Conservation (phyloP, 2,329 filamentous ascomycete genomes). For the Fonsecaea multimorphosa region DNA sequence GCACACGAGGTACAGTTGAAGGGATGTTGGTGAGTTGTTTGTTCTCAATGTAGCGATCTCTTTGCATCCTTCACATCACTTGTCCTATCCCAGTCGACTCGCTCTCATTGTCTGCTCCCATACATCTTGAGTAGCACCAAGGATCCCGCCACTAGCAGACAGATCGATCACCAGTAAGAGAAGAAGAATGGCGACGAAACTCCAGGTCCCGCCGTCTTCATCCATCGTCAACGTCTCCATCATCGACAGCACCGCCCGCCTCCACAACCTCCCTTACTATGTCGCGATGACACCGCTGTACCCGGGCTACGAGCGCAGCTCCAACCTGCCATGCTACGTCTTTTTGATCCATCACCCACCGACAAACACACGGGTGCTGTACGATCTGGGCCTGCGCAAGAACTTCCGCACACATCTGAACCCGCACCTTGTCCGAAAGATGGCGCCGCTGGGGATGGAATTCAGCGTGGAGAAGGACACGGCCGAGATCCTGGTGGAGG, state of each 20-base stretch:
- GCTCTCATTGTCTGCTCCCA: no score
- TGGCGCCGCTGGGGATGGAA: not conserved
- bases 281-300: not conserved
- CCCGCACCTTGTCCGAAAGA: not conserved
- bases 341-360: not conserved
- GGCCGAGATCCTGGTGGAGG: not conserved
- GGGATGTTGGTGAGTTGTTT: not conserved
- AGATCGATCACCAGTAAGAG: not conserved
- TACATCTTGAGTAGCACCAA: not conserved
- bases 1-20: not conserved
- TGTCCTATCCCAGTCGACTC: not conserved
- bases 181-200: not conserved
- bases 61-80: not conserved
- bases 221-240: constrained; percentile 16
- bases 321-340: not conserved
- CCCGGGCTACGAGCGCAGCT: not conserved
- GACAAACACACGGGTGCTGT: not conserved
- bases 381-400: not conserved
- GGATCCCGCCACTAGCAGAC: no score
- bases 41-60: not conserved
- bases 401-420: not conserved
- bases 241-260: constrained; percentile 13
- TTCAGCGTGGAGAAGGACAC: not conserved
- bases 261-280: not conserved
- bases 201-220: constrained; percentile 15